Base-by-base conservation (phyloP, 352 stramenopile species). In the Globisporangium lucens region DNA sequence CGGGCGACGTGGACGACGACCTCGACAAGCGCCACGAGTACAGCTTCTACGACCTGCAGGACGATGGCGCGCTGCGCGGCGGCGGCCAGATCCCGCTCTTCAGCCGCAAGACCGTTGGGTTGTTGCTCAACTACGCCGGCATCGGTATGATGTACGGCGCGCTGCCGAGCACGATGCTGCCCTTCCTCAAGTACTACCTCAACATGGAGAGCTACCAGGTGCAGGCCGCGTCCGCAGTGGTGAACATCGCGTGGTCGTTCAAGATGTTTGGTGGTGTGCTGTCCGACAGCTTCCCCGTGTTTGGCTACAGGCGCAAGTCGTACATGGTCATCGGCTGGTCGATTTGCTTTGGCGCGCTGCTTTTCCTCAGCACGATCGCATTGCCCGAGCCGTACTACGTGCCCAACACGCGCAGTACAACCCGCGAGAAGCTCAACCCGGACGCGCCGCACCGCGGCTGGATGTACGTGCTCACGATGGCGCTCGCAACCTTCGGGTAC, bases 401-500 rank as follows among this genome's bases (percentile, higher is more conserved):
- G 13, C 75, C 77, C 15, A 27, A 36, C 4, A 59, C 59, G 10
- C 52, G 51, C 51, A 24, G 1, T 5, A 59, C 51, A 3, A 51
- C 52, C 13, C 59, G 66, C 7, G 77, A 90, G 59, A 84, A 93
- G 41, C 27, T 29, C 27, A 77, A 86, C 51, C 12, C 30, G 0
- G 56, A 73, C 36, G 70, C 75, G 10, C 65, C 46, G 38, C 38
- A 74, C 30, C 35, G 56, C 6, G 84, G 77, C 29, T 90, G 77
- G 77, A 77, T 73, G 51, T 95, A 92, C 67, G 70, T 89, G 17
- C 35, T 93, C 38, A 71, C 77, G 29, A 89, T 97, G 77, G 82
- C 89, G 17, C 24, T 94, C 10, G 90, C 88, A 0, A 96, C 86
- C 24, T 71, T 96, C 13, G 90, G 90, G 1, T 96, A 93, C 59